A percentile compares a stretch with the other conserved stretches of the same genome.
These are phyloP conservation scores for Adansonia grandidieri DNA, from an alignment of 441 rosid species.

Conservation along the genomic window DNA sequence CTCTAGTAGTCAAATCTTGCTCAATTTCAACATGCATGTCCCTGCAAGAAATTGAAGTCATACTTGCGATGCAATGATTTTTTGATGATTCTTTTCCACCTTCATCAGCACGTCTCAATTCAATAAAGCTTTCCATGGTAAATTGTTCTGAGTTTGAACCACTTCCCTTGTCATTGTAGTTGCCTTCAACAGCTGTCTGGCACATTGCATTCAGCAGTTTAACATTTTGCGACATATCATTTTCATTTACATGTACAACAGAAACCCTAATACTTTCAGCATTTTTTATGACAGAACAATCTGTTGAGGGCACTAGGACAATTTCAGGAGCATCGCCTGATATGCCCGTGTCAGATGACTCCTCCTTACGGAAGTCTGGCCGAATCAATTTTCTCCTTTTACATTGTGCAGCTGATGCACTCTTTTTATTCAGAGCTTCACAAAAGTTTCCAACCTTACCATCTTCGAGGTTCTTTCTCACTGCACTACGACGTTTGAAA, in stretches of 20 bases:
- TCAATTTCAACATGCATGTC: neutral
- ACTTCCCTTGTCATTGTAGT: conserved; percentile 15
- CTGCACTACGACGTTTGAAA: conserved; percentile 56
- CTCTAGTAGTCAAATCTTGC: neutral
- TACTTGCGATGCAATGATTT: conserved; percentile 3
- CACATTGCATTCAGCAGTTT: neutral
- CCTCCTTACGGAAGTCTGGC: conserved; percentile 46
- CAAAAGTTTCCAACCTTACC: conserved; percentile 29
- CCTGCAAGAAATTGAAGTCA: conserved; percentile 13
- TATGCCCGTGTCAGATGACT: conserved; percentile 23
- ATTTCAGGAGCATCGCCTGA: neutral
- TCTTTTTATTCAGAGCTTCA: conserved; percentile 29
- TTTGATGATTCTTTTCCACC: conserved; percentile 25
- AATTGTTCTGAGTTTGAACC: conserved; percentile 20
- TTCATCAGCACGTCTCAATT: conserved; percentile 7
- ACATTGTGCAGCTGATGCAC: conserved; percentile 22
- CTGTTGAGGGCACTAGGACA: neutral
- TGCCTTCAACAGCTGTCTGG: conserved; percentile 8
- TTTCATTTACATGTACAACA: conserved; percentile 1
- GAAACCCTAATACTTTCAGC: neutral
- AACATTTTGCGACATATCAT: neutral
- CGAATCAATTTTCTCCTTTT: conserved; percentile 64
- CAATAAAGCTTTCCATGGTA: neutral
- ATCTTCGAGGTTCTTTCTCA: conserved; percentile 30
- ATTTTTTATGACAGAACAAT: conserved; percentile 1